These are phyloP conservation scores for Sedum album DNA, from an alignment of 164 flowering plant genomes.

Conservation along the genomic window DNA sequence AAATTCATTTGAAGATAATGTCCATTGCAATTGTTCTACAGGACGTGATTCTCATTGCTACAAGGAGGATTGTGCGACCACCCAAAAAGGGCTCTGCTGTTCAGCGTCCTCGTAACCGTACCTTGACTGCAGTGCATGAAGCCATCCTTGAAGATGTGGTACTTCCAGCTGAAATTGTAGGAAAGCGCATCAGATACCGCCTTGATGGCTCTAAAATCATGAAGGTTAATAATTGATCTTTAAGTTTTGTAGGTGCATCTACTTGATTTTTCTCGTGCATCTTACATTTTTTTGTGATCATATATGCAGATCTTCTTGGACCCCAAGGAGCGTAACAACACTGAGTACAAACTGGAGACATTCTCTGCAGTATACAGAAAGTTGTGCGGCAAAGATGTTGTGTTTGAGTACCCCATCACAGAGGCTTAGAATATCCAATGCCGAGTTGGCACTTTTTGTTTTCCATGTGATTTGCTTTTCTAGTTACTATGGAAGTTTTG, in stretches of 20 bases:
- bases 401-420: constrained; percentile 29
- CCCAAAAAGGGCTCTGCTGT: constrained; percentile 50
- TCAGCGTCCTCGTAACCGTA: constrained; percentile 65
- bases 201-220: constrained; percentile 22
- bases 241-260: too few relatives aligned
- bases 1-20: too few relatives aligned
- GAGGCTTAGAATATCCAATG: constrained; percentile 14
- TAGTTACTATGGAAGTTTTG: background rate
- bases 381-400: constrained; percentile 44
- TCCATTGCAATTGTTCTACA: constrained; percentile 13
- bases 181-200: constrained; percentile 70
- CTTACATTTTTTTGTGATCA: background rate
- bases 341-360: constrained; percentile 41
- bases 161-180: constrained; percentile 84
- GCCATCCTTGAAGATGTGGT: constrained; percentile 76
- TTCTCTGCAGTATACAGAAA: constrained; percentile 42
- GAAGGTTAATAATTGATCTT: constrained; percentile 46
- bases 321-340: constrained; percentile 39
- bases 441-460: background rate
- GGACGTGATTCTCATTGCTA: constrained; percentile 80
- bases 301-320: constrained; percentile 28
- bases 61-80: constrained; percentile 45
- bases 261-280: too few relatives aligned
- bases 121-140: constrained; percentile 83
- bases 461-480: background rate